Conservation (phyloP, 108 stramenopile genomes). For the Nannochloropsis oceanica region DNA sequence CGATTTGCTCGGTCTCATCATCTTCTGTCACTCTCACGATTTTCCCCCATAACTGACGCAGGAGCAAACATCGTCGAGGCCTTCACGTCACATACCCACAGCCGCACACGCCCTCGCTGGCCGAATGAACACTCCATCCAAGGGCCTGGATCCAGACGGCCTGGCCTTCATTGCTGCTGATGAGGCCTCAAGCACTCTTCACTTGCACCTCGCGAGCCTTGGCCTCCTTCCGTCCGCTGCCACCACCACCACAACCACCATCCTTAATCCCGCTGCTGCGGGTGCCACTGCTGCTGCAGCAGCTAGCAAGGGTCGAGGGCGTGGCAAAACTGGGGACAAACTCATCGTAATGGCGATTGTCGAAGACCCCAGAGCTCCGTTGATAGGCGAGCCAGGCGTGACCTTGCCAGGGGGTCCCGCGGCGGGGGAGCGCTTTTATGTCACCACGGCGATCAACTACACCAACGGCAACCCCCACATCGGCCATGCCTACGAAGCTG, state of each 20-base stretch:
- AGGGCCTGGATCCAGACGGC: not conserved
- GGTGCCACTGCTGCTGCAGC: not conserved
- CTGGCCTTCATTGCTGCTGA: not conserved
- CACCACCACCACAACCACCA: not conserved
- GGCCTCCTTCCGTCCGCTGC: not conserved
- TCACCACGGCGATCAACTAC: conserved; percentile 99
- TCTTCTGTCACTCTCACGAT: too few relatives aligned
- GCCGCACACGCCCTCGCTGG: too few relatives aligned
- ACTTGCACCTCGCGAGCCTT: not conserved
- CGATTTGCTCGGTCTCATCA: too few relatives aligned
- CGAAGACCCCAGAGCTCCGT: not conserved
- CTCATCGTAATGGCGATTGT: not conserved
- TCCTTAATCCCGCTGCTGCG: not conserved
- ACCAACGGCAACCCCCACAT: conserved; percentile 94
- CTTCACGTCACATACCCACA: too few relatives aligned
- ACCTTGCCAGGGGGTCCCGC: not conserved
- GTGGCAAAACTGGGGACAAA: not conserved
- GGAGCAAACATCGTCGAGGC: too few relatives aligned
- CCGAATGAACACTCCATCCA: not conserved
- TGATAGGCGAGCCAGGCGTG: not conserved
- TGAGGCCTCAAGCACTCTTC: not conserved
- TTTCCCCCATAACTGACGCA: too few relatives aligned
- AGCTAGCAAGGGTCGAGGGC: not conserved
- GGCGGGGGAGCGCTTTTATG: conserved; percentile 47
- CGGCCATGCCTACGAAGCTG: conserved; percentile 95